phyloP scores from a whole-genome alignment of 257 asterid genomes.

The Ajuga chamaepitys region DNA sequence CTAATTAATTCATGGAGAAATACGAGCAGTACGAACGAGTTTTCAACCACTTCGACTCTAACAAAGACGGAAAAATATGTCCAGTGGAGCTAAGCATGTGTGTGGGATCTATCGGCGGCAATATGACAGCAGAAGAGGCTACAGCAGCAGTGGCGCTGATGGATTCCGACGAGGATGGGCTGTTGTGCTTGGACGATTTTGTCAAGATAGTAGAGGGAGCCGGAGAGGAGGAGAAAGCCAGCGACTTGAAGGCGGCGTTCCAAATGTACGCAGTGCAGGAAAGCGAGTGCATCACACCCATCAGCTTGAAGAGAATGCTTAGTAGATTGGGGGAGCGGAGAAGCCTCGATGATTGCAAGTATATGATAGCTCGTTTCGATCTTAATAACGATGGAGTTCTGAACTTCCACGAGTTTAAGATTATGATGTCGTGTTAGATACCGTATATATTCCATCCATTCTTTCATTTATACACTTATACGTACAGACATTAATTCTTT shows the following conservation, averaged over 20 bases:
- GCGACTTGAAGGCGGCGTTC: slow-evolving; percentile 49
- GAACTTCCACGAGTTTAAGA: slow-evolving; percentile 48
- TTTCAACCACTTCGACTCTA: slow-evolving; percentile 29
- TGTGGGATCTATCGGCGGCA: slow-evolving; percentile 20
- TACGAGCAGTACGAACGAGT: slow-evolving; percentile 27
- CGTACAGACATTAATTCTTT: not conserved
- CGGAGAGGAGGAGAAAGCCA: slow-evolving; percentile 42
- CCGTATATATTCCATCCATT: no score
- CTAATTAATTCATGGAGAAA: slow-evolving; percentile 22
- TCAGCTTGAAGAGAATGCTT: slow-evolving; percentile 56
- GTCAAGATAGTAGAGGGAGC: slow-evolving; percentile 42
- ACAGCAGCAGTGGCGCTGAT: slow-evolving; percentile 26
- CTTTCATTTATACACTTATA: no score
- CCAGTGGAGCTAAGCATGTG: slow-evolving; percentile 32
- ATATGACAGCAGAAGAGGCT: slow-evolving; percentile 30
- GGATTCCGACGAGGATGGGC: slow-evolving; percentile 50
- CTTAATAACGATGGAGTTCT: slow-evolving; percentile 62
- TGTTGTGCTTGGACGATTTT: slow-evolving; percentile 49
- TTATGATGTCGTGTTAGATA: slow-evolving; percentile 56
- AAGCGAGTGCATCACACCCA: slow-evolving; percentile 44
- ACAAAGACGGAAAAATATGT: slow-evolving; percentile 31
- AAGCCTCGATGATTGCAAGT: slow-evolving; percentile 37
- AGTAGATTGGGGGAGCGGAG: slow-evolving; percentile 42
- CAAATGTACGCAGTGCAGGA: slow-evolving; percentile 52
- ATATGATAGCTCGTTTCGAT: slow-evolving; percentile 54